Evolutionary conservation across 257 asterid genomes (phyloP).

Genomic region (Jacaranda copaia): DNA sequence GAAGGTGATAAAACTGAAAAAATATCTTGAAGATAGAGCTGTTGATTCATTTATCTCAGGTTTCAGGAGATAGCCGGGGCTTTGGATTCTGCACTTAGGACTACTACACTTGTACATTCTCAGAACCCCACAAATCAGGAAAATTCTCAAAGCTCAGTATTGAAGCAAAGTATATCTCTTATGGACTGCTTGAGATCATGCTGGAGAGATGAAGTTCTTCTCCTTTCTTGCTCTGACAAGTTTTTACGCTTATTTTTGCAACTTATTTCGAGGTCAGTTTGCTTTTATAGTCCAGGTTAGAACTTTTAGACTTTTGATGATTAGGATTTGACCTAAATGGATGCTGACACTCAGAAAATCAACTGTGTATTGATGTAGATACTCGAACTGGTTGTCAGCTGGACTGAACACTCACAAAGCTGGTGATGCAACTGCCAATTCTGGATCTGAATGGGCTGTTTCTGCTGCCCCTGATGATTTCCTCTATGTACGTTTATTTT

Average conservation of each 20-base stretch:
- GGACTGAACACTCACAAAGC: slow-evolving; percentile 83
- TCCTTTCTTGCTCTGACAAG: slow-evolving; percentile 91
- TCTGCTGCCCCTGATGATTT: slow-evolving; percentile 89
- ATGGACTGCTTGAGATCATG: slow-evolving; percentile 91
- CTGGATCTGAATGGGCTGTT: slow-evolving; percentile 87
- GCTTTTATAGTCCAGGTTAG: slow-evolving; percentile 28
- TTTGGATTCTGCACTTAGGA: slow-evolving; percentile 87
- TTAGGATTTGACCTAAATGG: slow-evolving; percentile 30
- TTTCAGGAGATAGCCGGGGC: slow-evolving; percentile 99
- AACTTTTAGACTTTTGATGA: slow-evolving; percentile 2
- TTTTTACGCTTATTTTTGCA: slow-evolving; percentile 93
- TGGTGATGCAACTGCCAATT: slow-evolving; percentile 57
- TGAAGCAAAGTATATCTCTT: slow-evolving; percentile 83
- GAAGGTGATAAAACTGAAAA: slow-evolving; percentile 30
- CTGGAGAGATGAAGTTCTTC: slow-evolving; percentile 91
- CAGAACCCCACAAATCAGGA: slow-evolving; percentile 53
- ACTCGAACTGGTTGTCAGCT: slow-evolving; percentile 84
- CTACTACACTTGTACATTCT: slow-evolving; percentile 59
- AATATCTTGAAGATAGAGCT: slow-evolving; percentile 28
- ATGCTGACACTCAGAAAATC: slow-evolving; percentile 27
- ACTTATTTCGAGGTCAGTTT: slow-evolving; percentile 85
- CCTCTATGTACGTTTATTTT: slow-evolving; percentile 58
- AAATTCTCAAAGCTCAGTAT: slow-evolving; percentile 56
- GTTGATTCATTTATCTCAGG: slow-evolving; percentile 59
- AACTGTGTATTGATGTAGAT: slow-evolving; percentile 55